Evolutionary conservation across 768 basidiomycete species (phyloP).

Genomic region (Galerina sulciceps): DNA sequence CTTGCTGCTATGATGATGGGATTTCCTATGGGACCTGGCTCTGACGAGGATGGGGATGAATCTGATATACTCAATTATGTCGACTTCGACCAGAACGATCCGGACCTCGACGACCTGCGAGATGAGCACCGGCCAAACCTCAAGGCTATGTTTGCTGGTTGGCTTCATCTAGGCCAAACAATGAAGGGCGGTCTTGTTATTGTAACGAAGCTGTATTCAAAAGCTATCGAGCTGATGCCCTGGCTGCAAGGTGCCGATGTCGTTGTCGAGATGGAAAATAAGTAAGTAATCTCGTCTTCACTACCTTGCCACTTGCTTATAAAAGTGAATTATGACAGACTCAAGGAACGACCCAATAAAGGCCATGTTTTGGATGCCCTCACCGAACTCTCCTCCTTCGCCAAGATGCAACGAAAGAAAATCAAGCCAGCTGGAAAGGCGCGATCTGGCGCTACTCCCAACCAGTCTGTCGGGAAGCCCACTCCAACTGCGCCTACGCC

Average conservation of each 20-base stretch:
- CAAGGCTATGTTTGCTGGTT: constrained; percentile 61
- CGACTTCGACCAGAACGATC: constrained; percentile 54
- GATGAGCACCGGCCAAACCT: constrained; percentile 65
- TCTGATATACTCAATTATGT: constrained; percentile 54
- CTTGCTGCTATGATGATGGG: constrained; percentile 70
- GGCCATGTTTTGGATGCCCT: constrained; percentile 55
- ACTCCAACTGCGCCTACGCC: not conserved
- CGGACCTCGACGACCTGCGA: constrained; percentile 61
- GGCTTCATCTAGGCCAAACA: constrained; percentile 44
- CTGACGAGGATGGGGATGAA: constrained; percentile 40
- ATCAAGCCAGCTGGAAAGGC: constrained; percentile 17
- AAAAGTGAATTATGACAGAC: constrained; percentile 31
- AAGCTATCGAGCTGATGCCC: constrained; percentile 58
- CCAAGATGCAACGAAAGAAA: constrained; percentile 53
- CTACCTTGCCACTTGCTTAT: not conserved
- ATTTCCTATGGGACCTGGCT: constrained; percentile 32
- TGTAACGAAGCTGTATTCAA: constrained; percentile 45
- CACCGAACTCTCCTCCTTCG: constrained; percentile 50
- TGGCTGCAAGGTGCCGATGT: constrained; percentile 55
- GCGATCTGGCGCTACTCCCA: constrained; percentile 6
- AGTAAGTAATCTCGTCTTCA: constrained; percentile 35
- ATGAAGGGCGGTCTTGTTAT: constrained; percentile 43
- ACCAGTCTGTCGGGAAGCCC: not conserved
- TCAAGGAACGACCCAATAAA: constrained; percentile 60
- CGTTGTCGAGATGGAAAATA: constrained; percentile 56